Percentiles rank a stretch among this genome's conserved stretches.
phyloP scores from a whole-genome alignment of 257 asterid species.

The Fraxinus americana region DNA sequence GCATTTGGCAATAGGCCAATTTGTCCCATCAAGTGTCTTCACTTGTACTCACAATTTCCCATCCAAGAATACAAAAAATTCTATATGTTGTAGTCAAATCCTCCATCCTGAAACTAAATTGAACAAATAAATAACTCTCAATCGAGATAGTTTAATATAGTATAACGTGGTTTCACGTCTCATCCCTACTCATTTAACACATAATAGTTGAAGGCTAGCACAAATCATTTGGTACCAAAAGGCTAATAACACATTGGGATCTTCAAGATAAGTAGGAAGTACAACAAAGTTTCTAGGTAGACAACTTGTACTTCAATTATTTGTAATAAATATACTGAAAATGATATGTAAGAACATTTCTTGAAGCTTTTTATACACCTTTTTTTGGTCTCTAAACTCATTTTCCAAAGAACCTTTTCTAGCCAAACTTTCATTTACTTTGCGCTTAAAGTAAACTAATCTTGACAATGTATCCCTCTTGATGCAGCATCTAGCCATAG shows the following conservation, averaged over 20 bases:
- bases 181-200: neutral
- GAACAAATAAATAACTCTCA: too few relatives aligned
- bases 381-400: neutral
- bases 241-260: neutral
- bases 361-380: slow-evolving; percentile 17
- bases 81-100: neutral
- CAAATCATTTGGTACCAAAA: too few relatives aligned
- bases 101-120: neutral
- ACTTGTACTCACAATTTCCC: neutral
- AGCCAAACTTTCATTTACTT: neutral
- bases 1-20: neutral
- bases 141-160: too few relatives aligned
- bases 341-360: slow-evolving; percentile 26
- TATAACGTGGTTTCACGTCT: too few relatives aligned
- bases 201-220: neutral
- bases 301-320: slow-evolving; percentile 24
- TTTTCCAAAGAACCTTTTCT: neutral
- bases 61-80: neutral
- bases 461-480: neutral
- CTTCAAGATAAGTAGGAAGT: neutral
- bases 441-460: neutral
- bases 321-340: slow-evolving; percentile 30
- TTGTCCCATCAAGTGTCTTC: neutral
- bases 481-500: slow-evolving; percentile 15
- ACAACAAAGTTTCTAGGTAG: slow-evolving; percentile 5